Evolutionary conservation across 805 yeast genomes (phyloP).

Genomic region (Scheffersomyces amazonensis): DNA sequence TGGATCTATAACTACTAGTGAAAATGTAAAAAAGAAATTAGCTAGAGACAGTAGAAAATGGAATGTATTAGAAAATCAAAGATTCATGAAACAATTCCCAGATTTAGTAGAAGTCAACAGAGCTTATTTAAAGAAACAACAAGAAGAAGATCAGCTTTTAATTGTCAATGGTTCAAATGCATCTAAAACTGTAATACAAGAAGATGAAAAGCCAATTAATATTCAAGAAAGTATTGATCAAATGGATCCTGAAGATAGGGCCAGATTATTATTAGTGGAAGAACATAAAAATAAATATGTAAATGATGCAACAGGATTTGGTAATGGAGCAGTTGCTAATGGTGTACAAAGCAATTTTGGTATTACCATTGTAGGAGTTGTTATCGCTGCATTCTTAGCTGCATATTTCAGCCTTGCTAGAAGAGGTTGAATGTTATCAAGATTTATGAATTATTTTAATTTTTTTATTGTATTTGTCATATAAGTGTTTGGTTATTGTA

Average conservation of each 20-base stretch:
- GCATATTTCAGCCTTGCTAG: slow-evolving; percentile 19
- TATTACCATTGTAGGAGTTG: slow-evolving; percentile 24
- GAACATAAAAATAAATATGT: not conserved
- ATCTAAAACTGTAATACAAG: slow-evolving; percentile 9
- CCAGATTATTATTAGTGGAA: slow-evolving; percentile 29
- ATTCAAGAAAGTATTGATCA: slow-evolving; percentile 32
- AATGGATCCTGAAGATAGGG: slow-evolving; percentile 69
- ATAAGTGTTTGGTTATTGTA: too few relatives aligned
- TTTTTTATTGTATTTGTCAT: too few relatives aligned
- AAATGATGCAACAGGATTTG: slow-evolving; percentile 9
- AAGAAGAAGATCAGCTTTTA: slow-evolving; percentile 12
- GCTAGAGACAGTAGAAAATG: slow-evolving; percentile 63
- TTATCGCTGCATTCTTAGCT: slow-evolving; percentile 30
- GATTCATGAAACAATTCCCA: slow-evolving; percentile 65
- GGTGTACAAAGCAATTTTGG: slow-evolving; percentile 9
- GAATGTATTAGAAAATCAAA: slow-evolving; percentile 52
- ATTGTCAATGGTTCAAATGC: slow-evolving; percentile 5
- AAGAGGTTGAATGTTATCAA: slow-evolving; percentile 6
- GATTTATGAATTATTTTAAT: too few relatives aligned
- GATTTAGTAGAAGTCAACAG: slow-evolving; percentile 53
- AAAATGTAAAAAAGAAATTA: slow-evolving; percentile 48
- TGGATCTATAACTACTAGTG: slow-evolving; percentile 72
- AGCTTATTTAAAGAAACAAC: slow-evolving; percentile 21
- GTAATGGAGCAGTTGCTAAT: slow-evolving; percentile 7
- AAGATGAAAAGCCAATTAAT: slow-evolving; percentile 15